Evolutionary conservation across 1,284 basidiomycete genomes (phyloP).

Genomic region (Ustilago sp.): DNA sequence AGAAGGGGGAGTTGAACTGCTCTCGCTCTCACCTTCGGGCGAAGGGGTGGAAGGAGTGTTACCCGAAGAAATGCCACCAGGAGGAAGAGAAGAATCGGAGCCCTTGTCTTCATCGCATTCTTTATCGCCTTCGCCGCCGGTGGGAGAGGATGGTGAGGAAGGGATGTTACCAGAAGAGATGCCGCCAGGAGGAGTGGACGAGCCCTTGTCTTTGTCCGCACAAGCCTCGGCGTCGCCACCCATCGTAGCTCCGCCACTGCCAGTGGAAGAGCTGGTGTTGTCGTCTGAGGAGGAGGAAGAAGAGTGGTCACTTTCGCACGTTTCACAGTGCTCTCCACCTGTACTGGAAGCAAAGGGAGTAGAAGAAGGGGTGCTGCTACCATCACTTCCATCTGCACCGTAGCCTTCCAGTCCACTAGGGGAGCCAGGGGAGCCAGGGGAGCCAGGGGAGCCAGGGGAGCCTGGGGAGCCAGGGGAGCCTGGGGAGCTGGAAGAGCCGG

Average conservation of each 20-base stretch:
- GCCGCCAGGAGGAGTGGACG: conserved; percentile 6
- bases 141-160: conserved; percentile 1
- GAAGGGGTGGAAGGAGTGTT: background rate
- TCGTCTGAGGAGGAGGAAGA: background rate
- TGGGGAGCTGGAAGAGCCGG: too few relatives aligned
- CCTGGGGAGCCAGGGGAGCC: too few relatives aligned
- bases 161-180: conserved; percentile 13
- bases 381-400: too few relatives aligned
- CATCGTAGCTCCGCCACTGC: background rate
- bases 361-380: background rate
- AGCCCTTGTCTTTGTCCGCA: background rate
- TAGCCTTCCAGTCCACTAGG: too few relatives aligned
- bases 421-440: too few relatives aligned
- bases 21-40: conserved; percentile 1
- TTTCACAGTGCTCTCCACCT: too few relatives aligned
- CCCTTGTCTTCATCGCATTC: conserved; percentile 3
- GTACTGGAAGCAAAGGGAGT: background rate
- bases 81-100: background rate
- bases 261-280: background rate
- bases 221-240: conserved; percentile 10
- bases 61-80: conserved; percentile 7
- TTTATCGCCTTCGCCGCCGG: background rate
- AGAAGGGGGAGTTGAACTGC: background rate
- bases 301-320: background rate
- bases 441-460: too few relatives aligned